phyloP scores from a whole-genome alignment of 768 basidiomycete genomes.

The Mycena vitilis region DNA sequence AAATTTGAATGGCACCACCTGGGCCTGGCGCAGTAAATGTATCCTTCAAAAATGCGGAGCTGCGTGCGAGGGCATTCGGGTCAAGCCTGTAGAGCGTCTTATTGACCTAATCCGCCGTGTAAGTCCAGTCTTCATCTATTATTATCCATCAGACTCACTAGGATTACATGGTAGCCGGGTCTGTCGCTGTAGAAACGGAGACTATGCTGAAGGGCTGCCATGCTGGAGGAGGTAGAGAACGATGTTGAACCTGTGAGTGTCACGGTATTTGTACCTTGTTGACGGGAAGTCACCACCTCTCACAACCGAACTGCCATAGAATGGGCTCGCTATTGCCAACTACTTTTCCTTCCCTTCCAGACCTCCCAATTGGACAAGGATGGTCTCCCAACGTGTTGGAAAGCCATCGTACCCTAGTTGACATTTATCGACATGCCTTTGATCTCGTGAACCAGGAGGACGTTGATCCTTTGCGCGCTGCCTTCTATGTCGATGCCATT shows the following conservation, averaged over 20 bases:
- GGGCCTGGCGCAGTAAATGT: background rate
- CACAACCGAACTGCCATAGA: background rate
- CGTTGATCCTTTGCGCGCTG: constrained; percentile 1
- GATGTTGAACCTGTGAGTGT: background rate
- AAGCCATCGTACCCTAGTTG: background rate
- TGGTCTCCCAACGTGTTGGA: constrained; percentile 16
- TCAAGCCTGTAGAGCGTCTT: constrained; percentile 7
- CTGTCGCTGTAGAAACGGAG: background rate
- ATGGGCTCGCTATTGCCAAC: background rate
- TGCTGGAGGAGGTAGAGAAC: background rate
- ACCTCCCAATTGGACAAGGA: background rate
- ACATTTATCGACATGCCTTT: background rate
- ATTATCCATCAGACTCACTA: background rate
- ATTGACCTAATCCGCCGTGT: background rate
- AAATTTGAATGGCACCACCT: background rate
- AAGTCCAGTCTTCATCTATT: background rate
- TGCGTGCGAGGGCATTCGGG: background rate
- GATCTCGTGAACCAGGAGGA: constrained; percentile 8
- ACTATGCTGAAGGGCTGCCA: background rate
- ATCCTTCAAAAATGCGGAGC: background rate
- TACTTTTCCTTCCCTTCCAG: background rate
- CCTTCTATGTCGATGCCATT: constrained; percentile 5
- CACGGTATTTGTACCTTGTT: background rate
- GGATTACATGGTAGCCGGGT: background rate
- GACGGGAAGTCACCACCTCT: too few relatives aligned